Conservation (phyloP, 164 flowering plant genomes). For the Magnolia changhungtana region DNA sequence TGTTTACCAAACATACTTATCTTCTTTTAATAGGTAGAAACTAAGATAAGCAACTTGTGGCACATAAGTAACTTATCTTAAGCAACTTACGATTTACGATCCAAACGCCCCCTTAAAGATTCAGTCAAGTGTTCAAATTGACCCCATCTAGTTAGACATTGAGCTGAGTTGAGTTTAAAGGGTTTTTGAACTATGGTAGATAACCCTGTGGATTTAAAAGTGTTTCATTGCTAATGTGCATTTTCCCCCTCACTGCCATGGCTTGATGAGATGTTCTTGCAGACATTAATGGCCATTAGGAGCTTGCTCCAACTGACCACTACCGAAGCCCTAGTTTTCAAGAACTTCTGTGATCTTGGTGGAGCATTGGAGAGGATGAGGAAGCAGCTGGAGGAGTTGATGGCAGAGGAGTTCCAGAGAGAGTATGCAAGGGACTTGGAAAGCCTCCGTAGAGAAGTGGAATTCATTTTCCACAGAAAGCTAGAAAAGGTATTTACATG, state of each 20-base stretch:
- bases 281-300: conserved; percentile 72
- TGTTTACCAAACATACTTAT: too few relatives aligned
- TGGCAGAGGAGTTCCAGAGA: conserved; percentile 44
- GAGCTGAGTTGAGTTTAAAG: background rate
- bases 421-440: conserved; percentile 70
- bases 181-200: background rate
- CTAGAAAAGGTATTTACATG: conserved; percentile 43
- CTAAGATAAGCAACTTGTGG: too few relatives aligned
- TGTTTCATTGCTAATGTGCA: background rate
- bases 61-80: too few relatives aligned
- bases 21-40: too few relatives aligned
- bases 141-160: background rate
- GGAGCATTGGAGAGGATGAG: conserved; percentile 55
- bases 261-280: conserved; percentile 13
- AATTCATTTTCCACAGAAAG: conserved; percentile 46
- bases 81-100: too few relatives aligned
- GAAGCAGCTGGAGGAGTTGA: conserved; percentile 47
- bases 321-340: conserved; percentile 48
- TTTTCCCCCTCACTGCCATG: background rate
- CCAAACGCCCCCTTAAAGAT: too few relatives aligned
- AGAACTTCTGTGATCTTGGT: conserved; percentile 64
- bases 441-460: conserved; percentile 69
- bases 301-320: conserved; percentile 62
- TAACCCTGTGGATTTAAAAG: background rate
- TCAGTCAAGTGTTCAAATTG: too few relatives aligned